Base-by-base conservation (phyloP, 352 stramenopile genomes). In the Phytopythium delawarense region DNA sequence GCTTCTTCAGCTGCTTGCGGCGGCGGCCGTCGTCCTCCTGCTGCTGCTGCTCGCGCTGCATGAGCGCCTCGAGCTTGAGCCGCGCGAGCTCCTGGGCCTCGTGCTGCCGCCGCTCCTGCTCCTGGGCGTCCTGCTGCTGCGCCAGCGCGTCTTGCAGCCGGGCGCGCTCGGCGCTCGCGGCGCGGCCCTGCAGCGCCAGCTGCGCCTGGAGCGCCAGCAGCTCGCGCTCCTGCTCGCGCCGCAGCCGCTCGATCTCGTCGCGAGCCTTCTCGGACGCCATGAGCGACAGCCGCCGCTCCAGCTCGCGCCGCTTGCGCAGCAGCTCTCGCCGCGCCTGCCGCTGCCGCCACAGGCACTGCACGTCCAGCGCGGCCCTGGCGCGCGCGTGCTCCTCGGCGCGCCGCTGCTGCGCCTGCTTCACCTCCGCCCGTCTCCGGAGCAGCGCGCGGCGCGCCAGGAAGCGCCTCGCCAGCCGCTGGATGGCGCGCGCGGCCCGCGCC, bases 261-360 rank as follows among this genome's bases (percentile, higher is more conserved):
- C 84, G 71, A 7, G 85, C 85, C 56, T 92, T 92, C 59, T 92
- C 85, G 1, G 78, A 89, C 4, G 81, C 81, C 80, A 94, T 91
- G 62, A 90, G 73, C 11, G 85, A 91, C 48, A 94, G 86, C 9
- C 85, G 69, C 45, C 83, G 79, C 66, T 94, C 83, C 51, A 94
- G 82, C n/a, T 91, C 81, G 12, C 66, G 69, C 16, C 85, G 78
- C n/a, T 72, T 72, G 25, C 70, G 73, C 16, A 74, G 45, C 42
- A 92, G 49, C 50, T 76, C 18, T 0, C 69, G 70, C 18, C 74
- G 61, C 9, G 83, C 85, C 11, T 75, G 66, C 20, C 66, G 66
- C 25, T 71, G 71, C 13, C 83, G 78, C 58, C 89, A 68, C 6
- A 72, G 64, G 50, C 85, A 90, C 60, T 94, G 83, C 40, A 95